Evolutionary conservation across 176 grass and related monocot species (phyloP), one percentile per base, ranked within the genome.

Genomic region (Oryza longistaminata): DNA sequence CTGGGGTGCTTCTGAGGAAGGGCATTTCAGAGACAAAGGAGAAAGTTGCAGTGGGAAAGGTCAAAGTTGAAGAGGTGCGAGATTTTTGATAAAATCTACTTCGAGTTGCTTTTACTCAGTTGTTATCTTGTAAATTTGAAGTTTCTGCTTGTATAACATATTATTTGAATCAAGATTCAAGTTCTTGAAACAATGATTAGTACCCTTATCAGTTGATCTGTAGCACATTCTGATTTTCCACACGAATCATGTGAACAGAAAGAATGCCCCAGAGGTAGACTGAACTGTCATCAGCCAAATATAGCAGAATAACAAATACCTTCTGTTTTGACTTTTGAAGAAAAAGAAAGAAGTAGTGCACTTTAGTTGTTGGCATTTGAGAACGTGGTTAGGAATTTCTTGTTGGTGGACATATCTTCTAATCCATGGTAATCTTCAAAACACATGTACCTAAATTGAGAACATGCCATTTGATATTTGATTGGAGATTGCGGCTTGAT

Each of bases 21-120:
- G 90, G 96, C 49, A 88, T 98, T 53, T 88, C 88, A 58, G 96
- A 96, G 81, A 98, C 96, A 2, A 98, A 96, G 74, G 96, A 96
- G 73, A 98, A 94, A 79, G 96, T 95, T 93, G 83, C 85, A 9
- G 93, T 98, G 35, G 96, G 96, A 79, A 98, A 98, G 81, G 79
- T 98, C 78, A 99, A 99, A 87, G 93, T 94, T 80, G 93, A 99
- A 96, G 96, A 99, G 93, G 96, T 99, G 71, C 66, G 68, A 22
- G 46, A 43, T 22, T 46, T 61, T 40, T 40, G 22, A 10, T 10
- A 77, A 5, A 39, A 34, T 67, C 66, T 82, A 25, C 26, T 66
- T 68, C 35, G 33, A 37, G 29, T 16, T 80, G 29, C 19, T 66
- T 16, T 50, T 61, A 21, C 21, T 61, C 21, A 61, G 58, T n/a